phyloP scores from a whole-genome alignment of 345 rosid genomes.

The Erodium maritimum region DNA sequence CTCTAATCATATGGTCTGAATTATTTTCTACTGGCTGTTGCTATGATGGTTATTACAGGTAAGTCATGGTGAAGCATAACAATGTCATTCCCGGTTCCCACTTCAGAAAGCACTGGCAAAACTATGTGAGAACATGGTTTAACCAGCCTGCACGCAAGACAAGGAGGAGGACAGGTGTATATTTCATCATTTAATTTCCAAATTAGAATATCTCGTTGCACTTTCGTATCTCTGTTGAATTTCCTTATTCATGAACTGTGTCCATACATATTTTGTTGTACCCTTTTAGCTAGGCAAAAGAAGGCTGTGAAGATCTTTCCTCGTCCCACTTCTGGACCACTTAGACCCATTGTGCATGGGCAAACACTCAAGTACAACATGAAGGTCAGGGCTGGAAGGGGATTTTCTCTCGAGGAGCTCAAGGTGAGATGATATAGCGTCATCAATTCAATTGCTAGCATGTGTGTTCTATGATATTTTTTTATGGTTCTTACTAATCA shows the following conservation, averaged over 20 bases:
- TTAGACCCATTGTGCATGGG: slow-evolving; percentile 40
- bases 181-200: background rate
- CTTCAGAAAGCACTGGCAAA: slow-evolving; percentile 82
- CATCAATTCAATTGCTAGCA: background rate
- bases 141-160: slow-evolving; percentile 78
- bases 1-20: too few species aligned
- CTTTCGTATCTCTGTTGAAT: background rate
- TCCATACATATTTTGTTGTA: background rate
- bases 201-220: background rate
- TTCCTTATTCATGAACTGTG: background rate
- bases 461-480: background rate
- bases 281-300: slow-evolving; percentile 26
- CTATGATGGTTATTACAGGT: slow-evolving; percentile 14
- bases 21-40: background rate
- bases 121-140: slow-evolving; percentile 79
- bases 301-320: slow-evolving; percentile 44
- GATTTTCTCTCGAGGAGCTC: slow-evolving; percentile 39
- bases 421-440: slow-evolving; percentile 19
- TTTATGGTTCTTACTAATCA: too few species aligned
- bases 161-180: slow-evolving; percentile 48
- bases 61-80: slow-evolving; percentile 62
- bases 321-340: slow-evolving; percentile 40
- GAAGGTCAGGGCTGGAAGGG: slow-evolving; percentile 42
- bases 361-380: slow-evolving; percentile 40
- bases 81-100: slow-evolving; percentile 59